Evolutionary conservation across 1,284 basidiomycete genomes (phyloP).

Genomic region (Schizophyllum amplum): DNA sequence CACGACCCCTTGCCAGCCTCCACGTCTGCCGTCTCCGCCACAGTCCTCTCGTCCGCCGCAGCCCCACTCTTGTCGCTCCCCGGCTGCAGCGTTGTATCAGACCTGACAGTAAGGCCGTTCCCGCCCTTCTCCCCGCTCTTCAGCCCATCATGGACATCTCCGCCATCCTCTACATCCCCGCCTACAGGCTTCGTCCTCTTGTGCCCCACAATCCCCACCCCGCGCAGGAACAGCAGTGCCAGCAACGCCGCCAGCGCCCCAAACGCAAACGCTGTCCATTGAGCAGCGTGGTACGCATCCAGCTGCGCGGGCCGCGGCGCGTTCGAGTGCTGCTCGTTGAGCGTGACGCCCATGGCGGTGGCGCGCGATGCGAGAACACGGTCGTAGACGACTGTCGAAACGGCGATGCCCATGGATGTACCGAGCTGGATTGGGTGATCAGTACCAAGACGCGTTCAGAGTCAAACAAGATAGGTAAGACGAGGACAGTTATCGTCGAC

Average conservation of each 20-base stretch:
- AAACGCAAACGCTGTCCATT: constrained; percentile 59
- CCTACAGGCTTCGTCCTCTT: constrained; percentile 6
- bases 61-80: no score
- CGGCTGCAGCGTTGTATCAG: no score
- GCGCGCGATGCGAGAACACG: constrained; percentile 29
- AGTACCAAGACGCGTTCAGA: no score
- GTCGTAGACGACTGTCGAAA: constrained; percentile 69
- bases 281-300: constrained; percentile 48
- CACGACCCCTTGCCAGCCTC: no score
- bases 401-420: constrained; percentile 65
- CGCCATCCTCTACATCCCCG: no score
- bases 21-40: no score
- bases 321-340: not conserved
- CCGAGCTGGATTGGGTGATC: constrained; percentile 62
- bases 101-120: not conserved
- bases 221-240: constrained; percentile 41
- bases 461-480: no score
- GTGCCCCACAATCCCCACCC: constrained; percentile 52
- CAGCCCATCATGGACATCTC: no score
- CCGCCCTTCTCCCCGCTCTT: no score
- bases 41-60: no score
- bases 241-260: constrained; percentile 37
- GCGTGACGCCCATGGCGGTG: constrained; percentile 22
- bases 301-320: constrained; percentile 18
- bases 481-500: constrained; percentile 12